Evolutionary conservation across 2,329 filamentous ascomycete species (phyloP).

Genomic region (Zymoseptoria ardabiliae): DNA sequence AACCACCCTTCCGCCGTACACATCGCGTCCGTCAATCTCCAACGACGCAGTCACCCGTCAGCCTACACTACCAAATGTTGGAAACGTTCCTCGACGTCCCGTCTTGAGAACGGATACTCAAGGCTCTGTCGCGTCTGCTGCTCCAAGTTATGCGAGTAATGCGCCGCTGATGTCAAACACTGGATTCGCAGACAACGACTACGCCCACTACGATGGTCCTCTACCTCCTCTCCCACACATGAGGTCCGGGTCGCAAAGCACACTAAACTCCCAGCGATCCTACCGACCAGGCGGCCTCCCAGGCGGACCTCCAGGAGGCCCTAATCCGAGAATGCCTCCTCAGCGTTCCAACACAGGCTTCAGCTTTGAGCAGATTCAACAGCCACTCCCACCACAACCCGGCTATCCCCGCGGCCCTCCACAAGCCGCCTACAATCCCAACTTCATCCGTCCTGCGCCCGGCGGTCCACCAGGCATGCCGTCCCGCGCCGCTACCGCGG

Average conservation of each 20-base stretch:
- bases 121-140: constrained; percentile 44
- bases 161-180: constrained; percentile 55
- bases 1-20: constrained; percentile 40
- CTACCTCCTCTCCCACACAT: constrained; percentile 20
- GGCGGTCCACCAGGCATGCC: constrained; percentile 1
- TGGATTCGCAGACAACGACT: constrained; percentile 31
- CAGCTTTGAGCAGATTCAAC: background rate
- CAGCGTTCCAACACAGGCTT: constrained; percentile 8
- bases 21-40: constrained; percentile 46
- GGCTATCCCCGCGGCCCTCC: constrained; percentile 10
- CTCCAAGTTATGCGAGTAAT: constrained; percentile 55
- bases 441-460: constrained; percentile 6
- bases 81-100: constrained; percentile 29
- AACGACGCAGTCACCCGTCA: constrained; percentile 34
- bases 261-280: constrained; percentile 9
- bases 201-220: constrained; percentile 7
- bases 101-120: constrained; percentile 43
- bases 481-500: constrained; percentile 20
- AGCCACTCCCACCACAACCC: constrained; percentile 1
- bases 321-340: constrained; percentile 5
- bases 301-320: constrained; percentile 1
- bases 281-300: constrained; percentile 1
- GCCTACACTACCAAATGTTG: constrained; percentile 38
- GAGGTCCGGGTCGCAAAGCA: constrained; percentile 12
- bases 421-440: constrained; percentile 7